Evolutionary conservation across 371 early-diverging fungal genomes (phyloP), one percentile per base, ranked within the genome.

Genomic region (Haplosporangium sp.): DNA sequence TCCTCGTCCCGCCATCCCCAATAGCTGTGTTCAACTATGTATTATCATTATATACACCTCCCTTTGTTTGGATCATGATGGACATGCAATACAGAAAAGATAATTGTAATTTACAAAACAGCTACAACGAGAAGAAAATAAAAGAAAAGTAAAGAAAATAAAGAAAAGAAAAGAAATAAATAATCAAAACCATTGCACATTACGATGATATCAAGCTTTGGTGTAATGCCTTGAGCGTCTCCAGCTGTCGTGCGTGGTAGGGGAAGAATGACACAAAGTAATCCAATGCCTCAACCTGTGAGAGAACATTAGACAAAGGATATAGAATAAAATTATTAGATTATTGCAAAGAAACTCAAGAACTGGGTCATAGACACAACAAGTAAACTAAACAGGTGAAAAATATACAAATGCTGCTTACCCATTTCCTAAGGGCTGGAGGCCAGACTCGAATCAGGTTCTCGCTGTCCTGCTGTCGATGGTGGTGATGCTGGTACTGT

Each of bases 241-340:
- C 82, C 6, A 84, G 53, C 48, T 74, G 69, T 37, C 77, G 64
- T 0, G 82, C 55, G 16, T 81, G 84, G 50, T 81, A 80, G 10
- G 84, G 84, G 65, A 84, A 84, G 73, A 80, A 83, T 5, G 82
- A 80, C 52, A 84, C 64, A 62, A 80, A 83, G 48, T 80, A 79
- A 43, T 82, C 74, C 67, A 84, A 53, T 16, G 82, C 73, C 55
- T 72, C 73, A 1, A 83, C 73, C 81, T 76, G 29, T 29, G 29
- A 29, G 29, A 29, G 29, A 29, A 29, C 29, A 29, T 29, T 29
- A 29, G 4, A 29, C 29, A 29, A 29, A 29, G 29, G 29, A 29
- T 29, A 29, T 2, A 29, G 29, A 29, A 29, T 29, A 29, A 29
- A 29, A 29, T 4, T 2, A 4, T 29, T 29, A 29, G 29, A 61